Evolutionary conservation across 768 basidiomycete genomes (phyloP).

Genomic region (Phanerochaete carnosa): DNA sequence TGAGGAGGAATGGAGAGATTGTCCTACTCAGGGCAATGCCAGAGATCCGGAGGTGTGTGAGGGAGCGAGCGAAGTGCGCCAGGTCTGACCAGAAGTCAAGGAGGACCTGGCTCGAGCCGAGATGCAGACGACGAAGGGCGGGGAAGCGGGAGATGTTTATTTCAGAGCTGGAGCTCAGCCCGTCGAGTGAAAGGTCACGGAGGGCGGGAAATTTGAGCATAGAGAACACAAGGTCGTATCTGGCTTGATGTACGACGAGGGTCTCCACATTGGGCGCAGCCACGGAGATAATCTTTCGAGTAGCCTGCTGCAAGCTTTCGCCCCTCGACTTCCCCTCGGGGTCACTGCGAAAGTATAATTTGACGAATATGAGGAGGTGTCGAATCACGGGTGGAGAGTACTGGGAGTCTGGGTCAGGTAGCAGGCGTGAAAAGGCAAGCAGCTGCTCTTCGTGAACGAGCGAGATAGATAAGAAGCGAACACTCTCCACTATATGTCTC

Average conservation of each 20-base stretch:
- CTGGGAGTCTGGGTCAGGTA: neutral
- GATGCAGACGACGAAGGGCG: neutral
- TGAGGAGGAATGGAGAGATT: neutral
- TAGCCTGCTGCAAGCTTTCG: neutral
- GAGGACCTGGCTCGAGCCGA: neutral
- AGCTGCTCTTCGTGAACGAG: neutral
- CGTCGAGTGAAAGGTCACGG: neutral
- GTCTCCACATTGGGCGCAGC: neutral
- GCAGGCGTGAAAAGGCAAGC: neutral
- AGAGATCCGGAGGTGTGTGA: neutral
- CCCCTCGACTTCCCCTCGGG: neutral
- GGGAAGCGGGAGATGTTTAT: neutral
- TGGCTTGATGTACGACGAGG: neutral
- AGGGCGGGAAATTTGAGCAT: neutral
- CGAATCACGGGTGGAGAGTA: neutral
- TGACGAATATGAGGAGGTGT: neutral
- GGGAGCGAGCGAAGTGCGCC: neutral
- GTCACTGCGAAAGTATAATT: too few species aligned
- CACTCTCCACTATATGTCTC: neutral
- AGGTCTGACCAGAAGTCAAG: neutral
- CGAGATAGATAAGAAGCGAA: neutral
- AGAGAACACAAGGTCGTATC: neutral
- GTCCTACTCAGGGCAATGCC: too few species aligned
- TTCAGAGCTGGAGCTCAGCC: neutral
- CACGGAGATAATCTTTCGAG: neutral